These are phyloP conservation scores for Termitomyces sp. DNA, from an alignment of 768 basidiomycete species.

Conservation along the genomic window DNA sequence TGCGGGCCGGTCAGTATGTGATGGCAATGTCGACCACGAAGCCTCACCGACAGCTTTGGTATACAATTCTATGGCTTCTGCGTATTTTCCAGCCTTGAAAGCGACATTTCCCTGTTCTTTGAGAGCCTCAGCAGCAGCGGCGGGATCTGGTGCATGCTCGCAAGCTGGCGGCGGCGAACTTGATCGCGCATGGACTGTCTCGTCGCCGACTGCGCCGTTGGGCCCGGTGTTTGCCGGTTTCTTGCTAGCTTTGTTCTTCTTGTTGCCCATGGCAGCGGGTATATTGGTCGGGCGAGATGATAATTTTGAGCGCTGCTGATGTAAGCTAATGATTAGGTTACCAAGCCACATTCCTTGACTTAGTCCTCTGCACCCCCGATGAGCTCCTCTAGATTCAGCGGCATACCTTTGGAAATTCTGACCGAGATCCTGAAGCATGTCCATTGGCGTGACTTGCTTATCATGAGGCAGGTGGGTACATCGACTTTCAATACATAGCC, in stretches of 20 bases:
- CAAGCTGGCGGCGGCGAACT: slow-evolving; percentile 11
- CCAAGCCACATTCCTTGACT: too few species aligned
- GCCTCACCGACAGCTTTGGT: slow-evolving; percentile 63
- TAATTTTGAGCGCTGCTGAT: too few species aligned
- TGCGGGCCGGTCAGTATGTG: slow-evolving; percentile 15
- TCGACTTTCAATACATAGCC: not conserved
- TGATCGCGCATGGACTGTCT: slow-evolving; percentile 8
- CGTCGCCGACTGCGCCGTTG: slow-evolving; percentile 5
- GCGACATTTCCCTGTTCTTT: slow-evolving; percentile 75
- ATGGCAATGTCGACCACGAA: too few species aligned
- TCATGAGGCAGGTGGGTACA: not conserved
- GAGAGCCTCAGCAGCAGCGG: slow-evolving; percentile 49
- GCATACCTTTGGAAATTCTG: not conserved
- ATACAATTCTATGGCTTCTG: slow-evolving; percentile 70
- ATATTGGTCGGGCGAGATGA: not conserved
- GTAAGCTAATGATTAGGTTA: too few species aligned
- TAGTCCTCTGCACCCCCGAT: too few species aligned
- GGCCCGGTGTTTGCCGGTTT: slow-evolving; percentile 11
- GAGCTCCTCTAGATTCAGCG: not conserved
- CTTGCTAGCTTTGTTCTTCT: slow-evolving; percentile 18
- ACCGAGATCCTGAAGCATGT: not conserved
- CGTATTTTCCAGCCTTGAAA: slow-evolving; percentile 63
- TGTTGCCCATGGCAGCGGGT: slow-evolving; percentile 15
- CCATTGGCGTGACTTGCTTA: too few species aligned
- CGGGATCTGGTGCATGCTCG: slow-evolving; percentile 23